Conservation (phyloP, 192 early-diverging fungal genomes). For the Coemansia sp. region DNA sequence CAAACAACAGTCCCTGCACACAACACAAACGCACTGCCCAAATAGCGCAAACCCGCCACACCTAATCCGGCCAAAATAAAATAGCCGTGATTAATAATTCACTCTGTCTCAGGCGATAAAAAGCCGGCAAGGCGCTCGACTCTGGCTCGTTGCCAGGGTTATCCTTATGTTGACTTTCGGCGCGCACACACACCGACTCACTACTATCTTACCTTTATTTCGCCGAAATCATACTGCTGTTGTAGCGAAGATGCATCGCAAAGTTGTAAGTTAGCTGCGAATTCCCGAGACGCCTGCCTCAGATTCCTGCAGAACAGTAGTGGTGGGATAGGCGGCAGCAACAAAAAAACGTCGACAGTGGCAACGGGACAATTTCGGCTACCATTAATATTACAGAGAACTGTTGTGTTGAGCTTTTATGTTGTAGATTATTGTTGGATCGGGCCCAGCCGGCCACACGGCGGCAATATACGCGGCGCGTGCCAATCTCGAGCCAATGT, state of each 20-base stretch:
- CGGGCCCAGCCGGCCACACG: conserved; percentile 96
- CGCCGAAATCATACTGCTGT: background rate
- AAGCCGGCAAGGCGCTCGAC: background rate
- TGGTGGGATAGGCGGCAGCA: background rate
- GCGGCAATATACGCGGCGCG: conserved; percentile 95
- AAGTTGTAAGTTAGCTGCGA: conserved; percentile 24
- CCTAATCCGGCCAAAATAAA: background rate
- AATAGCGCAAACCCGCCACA: too few relatives aligned
- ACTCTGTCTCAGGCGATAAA: background rate
- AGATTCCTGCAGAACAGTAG: background rate
- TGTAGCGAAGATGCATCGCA: conserved; percentile 38
- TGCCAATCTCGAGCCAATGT: conserved; percentile 87
- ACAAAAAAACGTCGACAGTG: background rate
- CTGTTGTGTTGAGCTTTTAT: background rate
- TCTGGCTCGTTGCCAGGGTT: background rate
- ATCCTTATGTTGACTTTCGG: background rate
- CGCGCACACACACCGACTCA: background rate
- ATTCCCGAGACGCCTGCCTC: background rate
- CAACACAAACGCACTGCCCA: too few relatives aligned
- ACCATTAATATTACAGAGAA: background rate
- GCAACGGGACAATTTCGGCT: background rate
- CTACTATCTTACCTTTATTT: background rate
- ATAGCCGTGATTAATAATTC: background rate
- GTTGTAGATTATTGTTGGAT: conserved; percentile 72
- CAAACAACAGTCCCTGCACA: too few relatives aligned